Evolutionary conservation across 108 stramenopile genomes (phyloP).

Genomic region (Nitzschia putrida): DNA sequence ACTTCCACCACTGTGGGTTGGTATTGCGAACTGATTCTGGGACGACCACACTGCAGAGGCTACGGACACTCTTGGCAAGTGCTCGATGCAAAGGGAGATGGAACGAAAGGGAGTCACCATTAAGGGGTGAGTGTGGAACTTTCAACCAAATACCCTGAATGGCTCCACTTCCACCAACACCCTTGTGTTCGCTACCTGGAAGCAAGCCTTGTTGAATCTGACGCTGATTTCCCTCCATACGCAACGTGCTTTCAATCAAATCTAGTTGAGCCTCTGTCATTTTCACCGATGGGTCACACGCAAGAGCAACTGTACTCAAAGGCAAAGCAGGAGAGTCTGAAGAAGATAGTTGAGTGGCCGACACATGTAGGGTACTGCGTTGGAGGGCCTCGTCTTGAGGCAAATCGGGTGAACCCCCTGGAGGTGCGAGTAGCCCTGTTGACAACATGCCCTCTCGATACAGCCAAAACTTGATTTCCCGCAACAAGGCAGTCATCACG

Average conservation of each 20-base stretch:
- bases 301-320: conserved; percentile 64
- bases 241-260: conserved; percentile 75
- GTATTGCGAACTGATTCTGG: conserved; percentile 54
- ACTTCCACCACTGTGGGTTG: conserved; percentile 65
- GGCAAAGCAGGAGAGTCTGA: conserved; percentile 29
- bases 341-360: conserved; percentile 54
- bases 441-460: conserved; percentile 81
- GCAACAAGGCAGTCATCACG: conserved; percentile 69
- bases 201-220: conserved; percentile 15
- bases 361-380: conserved; percentile 83
- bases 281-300: conserved; percentile 82
- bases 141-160: conserved; percentile 87
- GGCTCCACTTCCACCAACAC: conserved; percentile 44
- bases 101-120: conserved; percentile 82
- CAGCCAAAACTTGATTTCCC: conserved; percentile 86
- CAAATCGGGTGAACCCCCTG: conserved; percentile 51
- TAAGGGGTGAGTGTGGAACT: conserved; percentile 85
- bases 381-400: conserved; percentile 75
- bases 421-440: conserved; percentile 56
- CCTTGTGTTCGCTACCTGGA: conserved; percentile 5
- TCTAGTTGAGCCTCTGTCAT: conserved; percentile 82
- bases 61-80: conserved; percentile 71
- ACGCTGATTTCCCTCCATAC: conserved; percentile 50
- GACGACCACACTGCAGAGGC: conserved; percentile 71
- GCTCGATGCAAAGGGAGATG: conserved; percentile 88